Evolutionary conservation across 768 basidiomycete species (phyloP), one percentile per base, ranked within the genome.

Genomic region (Russula compacta): DNA sequence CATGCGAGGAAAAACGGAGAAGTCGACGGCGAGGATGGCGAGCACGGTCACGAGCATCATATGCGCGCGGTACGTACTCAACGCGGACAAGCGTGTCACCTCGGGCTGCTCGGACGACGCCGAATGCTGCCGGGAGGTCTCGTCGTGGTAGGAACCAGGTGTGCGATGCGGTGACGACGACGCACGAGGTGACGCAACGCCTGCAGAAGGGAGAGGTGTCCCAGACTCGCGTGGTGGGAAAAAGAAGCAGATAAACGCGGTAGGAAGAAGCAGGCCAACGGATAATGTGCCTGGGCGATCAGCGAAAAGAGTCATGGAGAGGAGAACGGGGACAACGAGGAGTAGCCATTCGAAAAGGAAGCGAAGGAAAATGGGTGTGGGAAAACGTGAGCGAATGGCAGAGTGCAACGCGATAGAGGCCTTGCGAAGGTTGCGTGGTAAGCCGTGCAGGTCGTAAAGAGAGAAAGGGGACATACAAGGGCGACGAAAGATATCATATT

Each of bases 21-120:
- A 99, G 71, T 99, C 95, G 53, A 98, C 95, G 0, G 95, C 95
- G 12, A 98, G 83, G 62, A 99, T 98, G 21, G 86, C 86, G 46
- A 95, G 79, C 39, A 88, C 73, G 0, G 97, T 98, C 80, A 98
- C 83, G 19, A 97, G 75, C 81, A 98, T 87, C 94, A 98, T 95
- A 69, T 97, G 90, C 3, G 94, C 85, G 48, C 97, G 78, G 71
- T 95, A 98, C 0, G 86, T 82, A 11, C 92, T 91, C 58, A 99
- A 71, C 43, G 92, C 86, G 0, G 92, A 83, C 49, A 92, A 73
- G 2, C 78, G 79, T n/a, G 76, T 65, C 33, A 70, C 61, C 14
- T 54, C 46, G 39, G 52, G 46, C 4, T 48, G 32, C 3, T 35
- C 53, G 2, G 38, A 39, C 6, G 44, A 36, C 3, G 49, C 35